Evolutionary conservation across 2,329 filamentous ascomycete species (phyloP), one percentile per base, ranked within the genome.

Genomic region (Fusarium nisikadoi): DNA sequence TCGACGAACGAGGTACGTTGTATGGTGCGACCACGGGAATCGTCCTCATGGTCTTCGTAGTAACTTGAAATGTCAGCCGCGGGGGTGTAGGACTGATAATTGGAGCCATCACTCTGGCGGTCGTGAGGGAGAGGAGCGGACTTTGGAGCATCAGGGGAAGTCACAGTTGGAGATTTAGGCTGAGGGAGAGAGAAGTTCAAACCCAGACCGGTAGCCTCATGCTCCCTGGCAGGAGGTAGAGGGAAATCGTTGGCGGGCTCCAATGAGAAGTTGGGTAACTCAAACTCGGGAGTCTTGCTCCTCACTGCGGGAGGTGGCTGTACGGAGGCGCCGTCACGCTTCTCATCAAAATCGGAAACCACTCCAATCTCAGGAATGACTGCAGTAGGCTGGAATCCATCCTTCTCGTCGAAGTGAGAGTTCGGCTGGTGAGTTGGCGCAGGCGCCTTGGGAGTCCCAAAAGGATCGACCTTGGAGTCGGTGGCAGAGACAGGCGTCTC

Each of bases 321-420:
- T 52, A 82, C 65, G 20, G 73, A 67, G 17, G 76, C 42, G 16
- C 57, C 73, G 50, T 80, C 76, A 31, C 72, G 70, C 47, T 78
- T 74, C 54, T 81, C 77, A 55, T 79, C 79, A 19, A 77, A 77
- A 55, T 79, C 75, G 11, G 76, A 72, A 33, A 83, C 74, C 3
- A 77, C 79, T 57, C 81, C 83, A 62, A 84, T 81, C 61, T 84
- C 80, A 8, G 83, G 81, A 29, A 84, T 76, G 20, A 83, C 78
- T 19, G 81, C 76, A 63, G 82, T 75, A 29, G 79, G 64, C 27
- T 80, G 78, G 29, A 80, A 72, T 64, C 76, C 73, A 17, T 75
- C 74, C 36, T 79, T 75, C 20, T 77, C 73, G 2, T 79, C 68
- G 13, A 73, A 69, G 3, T 71, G 68, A 25, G 74, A 70, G 29